A percentile compares a stretch with the other conserved stretches of the same genome.
Evolutionary conservation across 2,329 filamentous ascomycete species (phyloP).

Genomic region (Aquanectria penicillioides): DNA sequence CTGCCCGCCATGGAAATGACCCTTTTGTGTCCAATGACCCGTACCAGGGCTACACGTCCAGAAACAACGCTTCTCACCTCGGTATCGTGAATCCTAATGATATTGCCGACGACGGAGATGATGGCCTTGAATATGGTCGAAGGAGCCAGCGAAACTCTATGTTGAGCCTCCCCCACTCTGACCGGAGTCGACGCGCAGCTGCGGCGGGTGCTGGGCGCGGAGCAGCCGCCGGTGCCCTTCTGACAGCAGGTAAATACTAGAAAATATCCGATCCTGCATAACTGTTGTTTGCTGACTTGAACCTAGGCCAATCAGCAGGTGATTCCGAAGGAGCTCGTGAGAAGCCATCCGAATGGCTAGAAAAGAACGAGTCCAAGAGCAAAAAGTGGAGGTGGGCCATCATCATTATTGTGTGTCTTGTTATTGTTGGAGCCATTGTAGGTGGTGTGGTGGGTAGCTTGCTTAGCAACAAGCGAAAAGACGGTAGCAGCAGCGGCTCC

Average conservation of each 20-base stretch:
- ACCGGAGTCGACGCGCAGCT: conserved; percentile 42
- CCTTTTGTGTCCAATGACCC: conserved; percentile 69
- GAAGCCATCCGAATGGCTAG: conserved; percentile 73
- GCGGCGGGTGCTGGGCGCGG: conserved; percentile 59
- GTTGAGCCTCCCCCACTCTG: conserved; percentile 63
- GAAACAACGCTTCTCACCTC: conserved; percentile 59
- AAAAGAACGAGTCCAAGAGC: conserved; percentile 65
- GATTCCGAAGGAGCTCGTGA: conserved; percentile 57
- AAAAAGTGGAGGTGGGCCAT: conserved; percentile 79
- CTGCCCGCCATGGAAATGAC: conserved; percentile 44
- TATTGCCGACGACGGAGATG: conserved; percentile 89
- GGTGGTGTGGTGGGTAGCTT: conserved; percentile 80
- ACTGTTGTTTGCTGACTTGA: conserved; percentile 18
- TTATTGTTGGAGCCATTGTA: conserved; percentile 77
- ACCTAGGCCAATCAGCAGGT: conserved; percentile 21
- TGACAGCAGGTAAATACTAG: conserved; percentile 43
- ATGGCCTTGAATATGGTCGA: conserved; percentile 71
- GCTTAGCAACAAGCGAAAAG: conserved; percentile 65
- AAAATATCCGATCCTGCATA: background rate
- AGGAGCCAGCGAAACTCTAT: conserved; percentile 64
- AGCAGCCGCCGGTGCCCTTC: conserved; percentile 52
- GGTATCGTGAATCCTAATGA: conserved; percentile 79
- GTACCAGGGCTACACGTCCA: conserved; percentile 66
- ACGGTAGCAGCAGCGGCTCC: conserved; percentile 22
- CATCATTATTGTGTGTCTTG: conserved; percentile 67